Evolutionary conservation across 1,284 basidiomycete genomes (phyloP), one percentile per base, ranked within the genome.

Genomic region (Uromyces viciae-fabae): DNA sequence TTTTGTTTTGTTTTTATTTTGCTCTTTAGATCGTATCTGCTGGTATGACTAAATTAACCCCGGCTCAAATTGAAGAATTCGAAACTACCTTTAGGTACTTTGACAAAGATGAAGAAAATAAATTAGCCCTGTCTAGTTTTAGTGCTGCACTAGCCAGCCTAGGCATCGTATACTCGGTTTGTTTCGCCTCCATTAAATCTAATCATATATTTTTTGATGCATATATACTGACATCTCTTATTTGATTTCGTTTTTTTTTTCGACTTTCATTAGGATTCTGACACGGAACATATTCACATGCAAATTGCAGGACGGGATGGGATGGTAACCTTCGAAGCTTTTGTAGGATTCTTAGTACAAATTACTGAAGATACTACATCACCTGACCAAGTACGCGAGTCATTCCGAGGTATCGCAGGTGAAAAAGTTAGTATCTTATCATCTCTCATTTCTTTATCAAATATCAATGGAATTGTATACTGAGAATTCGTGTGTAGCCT

Each of bases 31-130:
- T 98, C 84, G 93, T 98, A 0, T 95, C 95, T 7, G 89, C 93
- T 66, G 93, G 94, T 82, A 91, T 93, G 90, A 93, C 93, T 36
- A 95, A 95, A 85, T 87, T 98, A 82, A 97, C 95, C 0, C 95
- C 97, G 0, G 95, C 94, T 2, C 95, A 98, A 86, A 88, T 98
- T 33, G 95, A 98, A 86, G 95, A 98, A 85, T 98, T 98, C 83
- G 95, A 98, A 86, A 91, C 92, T 84, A 97, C 95, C 0, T 99
- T 98, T 90, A 91, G 96, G 81, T 95, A 98, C 87, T 99, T 99
- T 85, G 95, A 98, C 86, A 92, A 91, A 83, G 94, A 98, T 84
- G 92, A 93, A 83, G 91, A 92, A 68, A 97, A 98, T 86, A 94
- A 92, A 0, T 90, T 99, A 46, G 91, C 90, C 79, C 87, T 92